A percentile compares a stretch with the other conserved stretches of the same genome.
phyloP scores from a whole-genome alignment of 2,329 filamentous ascomycete species.

The Colletotrichum endophyticum region DNA sequence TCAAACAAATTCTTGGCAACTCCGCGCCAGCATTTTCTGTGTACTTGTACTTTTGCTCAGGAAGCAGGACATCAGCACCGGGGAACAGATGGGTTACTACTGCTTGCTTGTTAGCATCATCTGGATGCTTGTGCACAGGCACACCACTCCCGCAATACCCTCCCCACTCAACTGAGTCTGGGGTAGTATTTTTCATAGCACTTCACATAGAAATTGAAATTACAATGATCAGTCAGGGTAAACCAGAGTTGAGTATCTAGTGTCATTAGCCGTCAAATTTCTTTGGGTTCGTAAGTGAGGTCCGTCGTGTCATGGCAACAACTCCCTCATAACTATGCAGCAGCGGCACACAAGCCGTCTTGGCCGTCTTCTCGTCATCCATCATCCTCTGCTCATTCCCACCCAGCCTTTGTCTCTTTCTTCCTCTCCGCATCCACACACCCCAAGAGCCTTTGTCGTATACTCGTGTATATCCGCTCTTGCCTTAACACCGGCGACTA shows the following conservation, averaged over 20 bases:
- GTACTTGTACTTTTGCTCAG: neutral
- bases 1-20: neutral
- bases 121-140: neutral
- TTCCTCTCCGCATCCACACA: neutral
- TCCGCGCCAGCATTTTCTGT: neutral
- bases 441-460: neutral
- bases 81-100: neutral
- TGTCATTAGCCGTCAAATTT: conserved; percentile 19
- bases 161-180: neutral
- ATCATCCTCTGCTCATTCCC: neutral
- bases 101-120: neutral
- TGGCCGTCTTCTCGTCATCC: neutral
- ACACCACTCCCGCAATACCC: neutral
- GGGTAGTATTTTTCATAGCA: neutral
- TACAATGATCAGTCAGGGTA: neutral
- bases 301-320: conserved; percentile 9
- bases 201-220: neutral
- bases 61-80: neutral
- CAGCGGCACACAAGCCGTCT: neutral
- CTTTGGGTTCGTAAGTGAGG: conserved; percentile 15
- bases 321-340: conserved; percentile 7
- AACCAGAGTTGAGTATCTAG: neutral
- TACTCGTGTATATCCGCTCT: neutral
- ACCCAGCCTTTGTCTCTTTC: neutral
- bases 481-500: neutral